Evolutionary conservation across 495 filamentous ascomycete species (phyloP), one percentile per base, ranked within the genome.

Genomic region (Penicillium manginii): DNA sequence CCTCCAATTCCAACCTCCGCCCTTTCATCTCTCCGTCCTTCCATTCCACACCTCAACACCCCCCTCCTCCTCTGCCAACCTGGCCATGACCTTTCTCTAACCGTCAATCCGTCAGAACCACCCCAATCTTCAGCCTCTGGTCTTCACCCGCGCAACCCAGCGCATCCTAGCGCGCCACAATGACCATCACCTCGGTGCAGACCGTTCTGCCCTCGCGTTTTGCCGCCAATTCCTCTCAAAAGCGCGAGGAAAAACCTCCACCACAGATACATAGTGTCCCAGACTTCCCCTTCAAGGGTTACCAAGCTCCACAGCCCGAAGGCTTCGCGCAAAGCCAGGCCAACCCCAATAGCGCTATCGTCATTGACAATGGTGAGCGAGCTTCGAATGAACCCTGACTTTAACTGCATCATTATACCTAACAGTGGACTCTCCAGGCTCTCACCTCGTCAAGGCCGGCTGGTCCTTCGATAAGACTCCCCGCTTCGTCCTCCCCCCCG

Each of bases 321-420:
- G 88, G 86, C 17, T 87, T 84, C 60, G 78, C 80, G 61, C 81
- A 82, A 64, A 91, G 84, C 71, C 80, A 80, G 54, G 74, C 77
- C 17, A 79, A 73, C 60, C 76, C 78, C 48, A 71, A 73, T 31
- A 88, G 83, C 48, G 91, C 93, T 35, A 97, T 98, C 63, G 90
- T 98, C 58, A 98, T 98, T 64, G 94, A 98, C 79, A 98, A 98
- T 90, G 94, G 93, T 96, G 75, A 52, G 63, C 35, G 11, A 14
- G 35, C 35, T 45, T 17, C 42, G 18, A 19, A 12, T 18, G 17
- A n/a, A 17, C 5, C 26, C 9, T 8, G 26, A 8, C 26, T 1
- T 4, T 29, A 29, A 29, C 26, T 29, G 26, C 26, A 29, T 29
- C 26, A 7, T 8, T 8, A 29, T 29, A 29, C 26, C 26, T 29